Evolutionary conservation across 164 flowering plant species (phyloP).

Genomic region (Kalanchoe fedtschenkoi): DNA sequence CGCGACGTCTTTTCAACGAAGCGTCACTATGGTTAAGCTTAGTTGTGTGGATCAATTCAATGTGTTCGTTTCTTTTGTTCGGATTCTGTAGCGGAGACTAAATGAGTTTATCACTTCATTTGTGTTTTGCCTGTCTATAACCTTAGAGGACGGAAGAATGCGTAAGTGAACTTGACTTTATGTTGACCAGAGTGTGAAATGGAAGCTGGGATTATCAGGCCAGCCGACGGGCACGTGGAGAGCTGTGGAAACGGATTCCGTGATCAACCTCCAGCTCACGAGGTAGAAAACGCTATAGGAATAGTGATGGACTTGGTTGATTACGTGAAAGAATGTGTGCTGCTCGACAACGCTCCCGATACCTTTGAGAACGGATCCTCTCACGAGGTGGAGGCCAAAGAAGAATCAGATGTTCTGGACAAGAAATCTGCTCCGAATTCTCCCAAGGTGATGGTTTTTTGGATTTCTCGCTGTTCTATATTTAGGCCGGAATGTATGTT

Average conservation of each 20-base stretch:
- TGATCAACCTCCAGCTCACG: slow-evolving; percentile 13
- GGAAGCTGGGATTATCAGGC: slow-evolving; percentile 27
- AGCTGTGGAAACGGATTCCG: slow-evolving; percentile 31
- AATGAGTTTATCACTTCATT: no score
- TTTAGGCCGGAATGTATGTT: not conserved
- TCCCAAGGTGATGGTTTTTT: not conserved
- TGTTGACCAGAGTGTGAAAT: slow-evolving; percentile 18
- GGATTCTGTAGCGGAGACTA: no score
- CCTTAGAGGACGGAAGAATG: not conserved
- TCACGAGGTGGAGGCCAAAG: slow-evolving; percentile 11
- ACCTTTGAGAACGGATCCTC: slow-evolving; percentile 7
- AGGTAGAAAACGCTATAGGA: slow-evolving; percentile 15
- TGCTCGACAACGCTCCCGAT: slow-evolving; percentile 17
- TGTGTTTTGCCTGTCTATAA: not conserved
- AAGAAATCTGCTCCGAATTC: not conserved
- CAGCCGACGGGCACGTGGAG: slow-evolving; percentile 16
- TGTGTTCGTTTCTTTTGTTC: no score
- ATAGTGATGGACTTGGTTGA: slow-evolving; percentile 14
- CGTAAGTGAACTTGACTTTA: not conserved
- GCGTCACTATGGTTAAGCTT: no score
- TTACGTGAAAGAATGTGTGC: slow-evolving; percentile 11
- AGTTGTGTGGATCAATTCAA: no score
- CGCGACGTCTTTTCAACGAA: no score
- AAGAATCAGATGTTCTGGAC: slow-evolving; percentile 19
- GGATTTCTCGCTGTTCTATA: not conserved